Conservation (phyloP, 305 asterid species). For the Striga hermonthica region DNA sequence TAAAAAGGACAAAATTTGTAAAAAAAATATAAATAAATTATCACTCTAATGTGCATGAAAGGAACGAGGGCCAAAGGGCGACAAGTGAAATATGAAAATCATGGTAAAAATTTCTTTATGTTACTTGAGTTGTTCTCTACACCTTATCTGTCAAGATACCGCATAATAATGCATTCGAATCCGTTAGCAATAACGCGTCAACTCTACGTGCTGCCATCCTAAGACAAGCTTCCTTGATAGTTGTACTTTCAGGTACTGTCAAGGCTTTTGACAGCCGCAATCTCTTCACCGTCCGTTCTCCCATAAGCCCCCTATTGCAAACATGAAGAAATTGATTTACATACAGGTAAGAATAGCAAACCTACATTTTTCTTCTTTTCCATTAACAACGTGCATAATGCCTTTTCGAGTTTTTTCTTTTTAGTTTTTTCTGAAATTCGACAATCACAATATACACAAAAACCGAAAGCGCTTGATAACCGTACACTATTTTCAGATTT, state of each 20-base stretch:
- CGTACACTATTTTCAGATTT: too few species aligned
- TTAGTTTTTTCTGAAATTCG: too few species aligned
- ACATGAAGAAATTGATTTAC: slow-evolving; percentile 19
- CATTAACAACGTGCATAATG: too few species aligned
- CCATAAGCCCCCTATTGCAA: slow-evolving; percentile 64
- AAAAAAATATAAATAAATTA: too few species aligned
- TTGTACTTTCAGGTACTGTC: slow-evolving; percentile 82
- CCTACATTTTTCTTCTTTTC: too few species aligned
- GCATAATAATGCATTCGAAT: slow-evolving; percentile 83
- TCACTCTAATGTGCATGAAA: too few species aligned
- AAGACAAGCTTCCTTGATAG: slow-evolving; percentile 78
- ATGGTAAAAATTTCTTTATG: neutral
- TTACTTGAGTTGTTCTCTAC: slow-evolving; percentile 23
- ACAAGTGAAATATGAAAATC: neutral
- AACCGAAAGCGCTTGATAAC: too few species aligned
- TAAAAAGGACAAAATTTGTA: too few species aligned
- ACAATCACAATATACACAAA: too few species aligned
- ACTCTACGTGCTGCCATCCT: slow-evolving; percentile 92
- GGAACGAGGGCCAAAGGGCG: neutral
- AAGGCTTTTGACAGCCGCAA: slow-evolving; percentile 83
- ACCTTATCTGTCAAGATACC: slow-evolving; percentile 98
- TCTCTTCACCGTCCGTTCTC: slow-evolving; percentile 92
- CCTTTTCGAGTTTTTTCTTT: too few species aligned
- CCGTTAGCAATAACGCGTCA: slow-evolving; percentile 88
- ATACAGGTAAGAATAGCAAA: too few species aligned